These are phyloP conservation scores for Mediolabrus comicus DNA, from an alignment of 108 stramenopile species.

Conservation along the genomic window DNA sequence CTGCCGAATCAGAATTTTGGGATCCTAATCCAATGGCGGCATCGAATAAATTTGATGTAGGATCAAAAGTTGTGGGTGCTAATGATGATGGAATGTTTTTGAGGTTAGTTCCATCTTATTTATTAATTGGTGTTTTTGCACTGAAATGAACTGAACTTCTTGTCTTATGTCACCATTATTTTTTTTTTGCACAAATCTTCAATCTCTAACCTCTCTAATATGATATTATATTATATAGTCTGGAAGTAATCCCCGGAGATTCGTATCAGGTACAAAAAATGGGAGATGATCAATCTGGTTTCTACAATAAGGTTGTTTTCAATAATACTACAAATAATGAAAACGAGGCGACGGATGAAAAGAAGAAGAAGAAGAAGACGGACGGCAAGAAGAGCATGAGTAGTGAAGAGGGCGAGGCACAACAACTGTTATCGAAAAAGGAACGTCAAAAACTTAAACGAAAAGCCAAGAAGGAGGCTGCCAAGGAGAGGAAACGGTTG, in stretches of 20 bases:
- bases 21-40: slow-evolving; percentile 14
- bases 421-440: background rate
- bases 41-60: slow-evolving; percentile 2
- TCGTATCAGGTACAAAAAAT: slow-evolving; percentile 49
- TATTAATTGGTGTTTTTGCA: background rate
- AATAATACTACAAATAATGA: background rate
- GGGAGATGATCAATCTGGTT: slow-evolving; percentile 24
- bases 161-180: background rate
- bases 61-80: slow-evolving; percentile 2
- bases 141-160: background rate
- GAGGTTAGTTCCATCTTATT: background rate
- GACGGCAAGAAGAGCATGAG: slow-evolving; percentile 1
- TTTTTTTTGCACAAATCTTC: background rate
- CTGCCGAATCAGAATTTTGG: background rate
- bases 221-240: slow-evolving; percentile 63
- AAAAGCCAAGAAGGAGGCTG: slow-evolving; percentile 9
- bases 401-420: slow-evolving; percentile 20
- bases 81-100: slow-evolving; percentile 25
- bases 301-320: slow-evolving; percentile 35
- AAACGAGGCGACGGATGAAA: background rate
- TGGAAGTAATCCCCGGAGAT: slow-evolving; percentile 68
- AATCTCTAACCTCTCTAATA: background rate
- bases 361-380: background rate
- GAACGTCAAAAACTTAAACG: slow-evolving; percentile 17
- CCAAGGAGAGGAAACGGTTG: slow-evolving; percentile 8